phyloP scores from a whole-genome alignment of 2,329 filamentous ascomycete genomes.

The Lithohypha guttulata region DNA sequence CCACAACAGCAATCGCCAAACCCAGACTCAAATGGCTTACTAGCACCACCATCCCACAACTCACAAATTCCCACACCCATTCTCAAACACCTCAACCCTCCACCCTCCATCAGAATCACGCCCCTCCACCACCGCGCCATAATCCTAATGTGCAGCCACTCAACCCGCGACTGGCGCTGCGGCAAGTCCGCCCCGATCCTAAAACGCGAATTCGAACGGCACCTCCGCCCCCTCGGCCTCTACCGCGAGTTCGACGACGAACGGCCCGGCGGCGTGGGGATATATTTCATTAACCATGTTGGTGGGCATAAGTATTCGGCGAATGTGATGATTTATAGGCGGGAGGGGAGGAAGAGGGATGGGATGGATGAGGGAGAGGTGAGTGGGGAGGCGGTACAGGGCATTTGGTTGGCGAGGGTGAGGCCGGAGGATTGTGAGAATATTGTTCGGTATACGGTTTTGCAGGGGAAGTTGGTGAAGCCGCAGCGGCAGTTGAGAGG shows the following conservation, averaged over 20 bases:
- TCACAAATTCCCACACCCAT: neutral
- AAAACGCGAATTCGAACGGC: conserved; percentile 78
- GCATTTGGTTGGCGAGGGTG: conserved; percentile 84
- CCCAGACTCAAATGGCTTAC: neutral
- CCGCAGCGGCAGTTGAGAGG: conserved; percentile 73
- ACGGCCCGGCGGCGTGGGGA: conserved; percentile 79
- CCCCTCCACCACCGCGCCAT: conserved; percentile 69
- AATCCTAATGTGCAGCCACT: conserved; percentile 81
- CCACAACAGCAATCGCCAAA: neutral
- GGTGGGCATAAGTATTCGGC: conserved; percentile 95
- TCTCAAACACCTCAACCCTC: conserved; percentile 4
- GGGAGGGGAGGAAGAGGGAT: conserved; percentile 32
- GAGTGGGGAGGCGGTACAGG: conserved; percentile 59
- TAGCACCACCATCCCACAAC: neutral
- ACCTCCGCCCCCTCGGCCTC: conserved; percentile 72
- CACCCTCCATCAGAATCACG: conserved; percentile 27
- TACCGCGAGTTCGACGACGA: conserved; percentile 82
- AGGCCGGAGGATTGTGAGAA: conserved; percentile 86
- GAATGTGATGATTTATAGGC: conserved; percentile 85
- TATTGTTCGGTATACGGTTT: conserved; percentile 73
- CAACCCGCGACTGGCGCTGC: conserved; percentile 78
- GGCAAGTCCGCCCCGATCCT: conserved; percentile 85
- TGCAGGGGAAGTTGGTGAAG: conserved; percentile 92
- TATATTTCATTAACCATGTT: conserved; percentile 94
- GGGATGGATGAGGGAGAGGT: conserved; percentile 29